Evolutionary conservation across 2,329 filamentous ascomycete genomes (phyloP).

Genomic region (Xylaria sp.): DNA sequence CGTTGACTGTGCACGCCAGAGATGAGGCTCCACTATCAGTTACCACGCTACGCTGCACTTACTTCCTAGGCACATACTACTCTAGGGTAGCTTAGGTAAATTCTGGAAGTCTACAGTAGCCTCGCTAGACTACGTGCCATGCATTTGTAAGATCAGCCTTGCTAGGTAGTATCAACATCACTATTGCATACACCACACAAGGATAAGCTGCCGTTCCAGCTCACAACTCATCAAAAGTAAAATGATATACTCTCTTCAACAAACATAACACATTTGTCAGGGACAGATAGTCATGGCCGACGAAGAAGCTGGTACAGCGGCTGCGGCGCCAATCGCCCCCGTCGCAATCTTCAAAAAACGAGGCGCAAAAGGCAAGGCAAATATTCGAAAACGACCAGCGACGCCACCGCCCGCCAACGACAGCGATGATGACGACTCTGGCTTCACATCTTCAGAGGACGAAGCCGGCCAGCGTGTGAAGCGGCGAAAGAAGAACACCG

Average conservation of each 20-base stretch:
- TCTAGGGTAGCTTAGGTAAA: background rate
- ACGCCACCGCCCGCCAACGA: constrained; percentile 77
- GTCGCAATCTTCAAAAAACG: constrained; percentile 88
- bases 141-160: background rate
- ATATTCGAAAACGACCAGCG: constrained; percentile 81
- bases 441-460: constrained; percentile 79
- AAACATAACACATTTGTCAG: background rate
- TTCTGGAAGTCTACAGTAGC: constrained; percentile 4
- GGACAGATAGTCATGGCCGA: constrained; percentile 36
- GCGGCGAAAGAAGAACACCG: constrained; percentile 76
- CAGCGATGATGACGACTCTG: constrained; percentile 67
- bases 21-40: background rate
- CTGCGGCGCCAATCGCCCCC: constrained; percentile 56
- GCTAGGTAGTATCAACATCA: background rate
- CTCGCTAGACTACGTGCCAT: background rate
- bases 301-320: constrained; percentile 41
- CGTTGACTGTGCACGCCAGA: background rate
- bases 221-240: background rate
- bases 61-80: background rate
- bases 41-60: background rate
- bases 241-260: background rate
- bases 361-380: constrained; percentile 78
- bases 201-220: background rate
- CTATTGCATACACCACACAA: too few species aligned
- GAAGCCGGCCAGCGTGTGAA: constrained; percentile 83